phyloP scores from a whole-genome alignment of 2,329 filamentous ascomycete species.

The Pyrenophora teres region DNA sequence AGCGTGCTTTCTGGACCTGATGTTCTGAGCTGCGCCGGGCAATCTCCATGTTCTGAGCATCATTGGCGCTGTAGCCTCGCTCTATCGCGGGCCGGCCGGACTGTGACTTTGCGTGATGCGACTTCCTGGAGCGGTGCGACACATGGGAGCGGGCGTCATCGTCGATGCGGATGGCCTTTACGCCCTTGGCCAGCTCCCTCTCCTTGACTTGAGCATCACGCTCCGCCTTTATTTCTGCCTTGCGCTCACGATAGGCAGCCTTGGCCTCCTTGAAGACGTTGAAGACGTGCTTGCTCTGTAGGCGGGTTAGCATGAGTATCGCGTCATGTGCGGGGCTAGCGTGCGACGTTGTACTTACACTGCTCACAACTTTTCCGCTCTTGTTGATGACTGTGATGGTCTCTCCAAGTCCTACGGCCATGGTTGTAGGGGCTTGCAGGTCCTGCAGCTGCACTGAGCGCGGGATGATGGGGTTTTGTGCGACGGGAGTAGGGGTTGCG shows the following conservation, averaged over 20 bases:
- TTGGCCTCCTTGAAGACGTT: slow-evolving; percentile 92
- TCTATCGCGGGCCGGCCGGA: slow-evolving; percentile 46
- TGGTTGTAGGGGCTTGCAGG: slow-evolving; percentile 19
- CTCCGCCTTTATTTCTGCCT: slow-evolving; percentile 76
- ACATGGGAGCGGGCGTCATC: slow-evolving; percentile 43
- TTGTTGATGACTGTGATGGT: slow-evolving; percentile 90
- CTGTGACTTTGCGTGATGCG: slow-evolving; percentile 30
- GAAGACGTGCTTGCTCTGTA: slow-evolving; percentile 84
- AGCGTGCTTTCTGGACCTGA: slow-evolving; percentile 33
- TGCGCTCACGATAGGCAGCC: slow-evolving; percentile 84
- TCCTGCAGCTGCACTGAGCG: slow-evolving; percentile 31
- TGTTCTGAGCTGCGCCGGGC: slow-evolving; percentile 52
- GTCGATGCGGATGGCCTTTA: slow-evolving; percentile 55
- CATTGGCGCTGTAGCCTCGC: slow-evolving; percentile 48
- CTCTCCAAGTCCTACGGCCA: slow-evolving; percentile 62
- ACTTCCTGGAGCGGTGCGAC: slow-evolving; percentile 35
- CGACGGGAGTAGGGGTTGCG: slow-evolving; percentile 18
- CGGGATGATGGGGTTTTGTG: slow-evolving; percentile 27
- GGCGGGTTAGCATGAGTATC: slow-evolving; percentile 30
- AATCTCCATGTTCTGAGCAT: slow-evolving; percentile 47
- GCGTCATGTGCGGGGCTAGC: slow-evolving; percentile 1
- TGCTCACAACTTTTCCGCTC: slow-evolving; percentile 89
- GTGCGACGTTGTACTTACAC: slow-evolving; percentile 60
- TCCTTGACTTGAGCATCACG: slow-evolving; percentile 64
- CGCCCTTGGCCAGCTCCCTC: slow-evolving; percentile 62